Evolutionary conservation across 1,139 yeast genomes (phyloP).

Genomic region (Zhuliangozyma blackwelliae): DNA sequence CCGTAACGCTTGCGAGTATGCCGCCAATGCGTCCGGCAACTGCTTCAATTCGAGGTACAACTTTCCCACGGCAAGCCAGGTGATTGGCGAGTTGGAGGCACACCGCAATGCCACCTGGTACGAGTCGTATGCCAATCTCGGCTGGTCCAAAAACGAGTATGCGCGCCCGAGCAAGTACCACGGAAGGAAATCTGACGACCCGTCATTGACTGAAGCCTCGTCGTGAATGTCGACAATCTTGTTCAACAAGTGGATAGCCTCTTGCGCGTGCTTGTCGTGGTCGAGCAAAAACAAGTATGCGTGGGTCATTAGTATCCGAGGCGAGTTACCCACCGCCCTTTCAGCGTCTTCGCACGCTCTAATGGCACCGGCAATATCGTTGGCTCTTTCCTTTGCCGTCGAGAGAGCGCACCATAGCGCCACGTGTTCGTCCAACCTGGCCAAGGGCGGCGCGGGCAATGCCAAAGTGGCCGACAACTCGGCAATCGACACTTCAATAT

Average conservation of each 20-base stretch:
- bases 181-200: conserved; percentile 44
- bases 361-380: conserved; percentile 44
- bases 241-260: conserved; percentile 34
- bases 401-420: conserved; percentile 52
- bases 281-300: conserved; percentile 39
- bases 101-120: conserved; percentile 55
- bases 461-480: conserved; percentile 48
- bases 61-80: conserved; percentile 66
- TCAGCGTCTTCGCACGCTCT: conserved; percentile 47
- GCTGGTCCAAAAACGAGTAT: conserved; percentile 41
- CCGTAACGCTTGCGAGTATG: conserved; percentile 61
- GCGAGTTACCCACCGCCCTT: conserved; percentile 38
- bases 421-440: conserved; percentile 42
- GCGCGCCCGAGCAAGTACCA: conserved; percentile 58
- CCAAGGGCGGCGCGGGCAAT: conserved; percentile 45
- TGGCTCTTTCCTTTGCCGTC: conserved; percentile 47
- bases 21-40: conserved; percentile 61
- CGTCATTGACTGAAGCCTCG: conserved; percentile 15
- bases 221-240: conserved; percentile 29
- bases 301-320: conserved; percentile 43
- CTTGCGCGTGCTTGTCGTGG: conserved; percentile 11
- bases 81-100: conserved; percentile 51
- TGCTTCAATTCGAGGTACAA: conserved; percentile 56
- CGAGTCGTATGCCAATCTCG: conserved; percentile 52
- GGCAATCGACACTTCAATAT: conserved; percentile 42